Evolutionary conservation across 352 stramenopile genomes (phyloP), one percentile per base, ranked within the genome.

Genomic region (Thalassiosira mediterranea): DNA sequence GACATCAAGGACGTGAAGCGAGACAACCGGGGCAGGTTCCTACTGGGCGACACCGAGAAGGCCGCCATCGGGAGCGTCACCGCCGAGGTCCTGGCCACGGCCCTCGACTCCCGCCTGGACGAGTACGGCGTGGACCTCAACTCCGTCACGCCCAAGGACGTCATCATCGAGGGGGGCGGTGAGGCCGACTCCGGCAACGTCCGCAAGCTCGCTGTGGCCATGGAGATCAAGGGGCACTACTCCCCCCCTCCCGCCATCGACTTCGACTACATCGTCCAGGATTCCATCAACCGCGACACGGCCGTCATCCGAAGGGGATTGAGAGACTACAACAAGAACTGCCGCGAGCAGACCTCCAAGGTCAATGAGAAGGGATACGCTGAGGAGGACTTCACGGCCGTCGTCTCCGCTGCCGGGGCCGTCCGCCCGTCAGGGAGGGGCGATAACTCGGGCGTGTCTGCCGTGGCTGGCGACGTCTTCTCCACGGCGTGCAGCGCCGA

Each of bases 241-340:
- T 40, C 13, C 13, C 52, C 59, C 34, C 60, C 69, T 40, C 69
- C 60, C 29, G 42, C 61, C 3, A 10, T 72, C 25, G 60, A 79
- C 60, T 79, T 79, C 52, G 69, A 79, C 21, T 66, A 46, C 52
- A 62, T 79, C 32, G 69, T 79, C 4, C 34, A 72, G 32, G 69
- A 79, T 44, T 72, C 52, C 19, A 79, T 79, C 23, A 72, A 72
- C 29, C 40, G 51, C 31, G 69, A 79, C 61, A 67, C 69, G 1
- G 38, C 52, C 38, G 10, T 11, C 0, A 79, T 72, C 17, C 59
- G 69, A 29, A 15, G 60, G 3, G 34, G 21, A 26, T 40, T 79
- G 2, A 65, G 40, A n/a, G 52, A 72, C 1, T 79, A 72, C 37
- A 79, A 79, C 37, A 5, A 48, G n/a, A 67, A 79, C 37, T 79